Base-by-base conservation (phyloP, 371 early-diverging fungal species). In the Saksenaea vasiformis region DNA sequence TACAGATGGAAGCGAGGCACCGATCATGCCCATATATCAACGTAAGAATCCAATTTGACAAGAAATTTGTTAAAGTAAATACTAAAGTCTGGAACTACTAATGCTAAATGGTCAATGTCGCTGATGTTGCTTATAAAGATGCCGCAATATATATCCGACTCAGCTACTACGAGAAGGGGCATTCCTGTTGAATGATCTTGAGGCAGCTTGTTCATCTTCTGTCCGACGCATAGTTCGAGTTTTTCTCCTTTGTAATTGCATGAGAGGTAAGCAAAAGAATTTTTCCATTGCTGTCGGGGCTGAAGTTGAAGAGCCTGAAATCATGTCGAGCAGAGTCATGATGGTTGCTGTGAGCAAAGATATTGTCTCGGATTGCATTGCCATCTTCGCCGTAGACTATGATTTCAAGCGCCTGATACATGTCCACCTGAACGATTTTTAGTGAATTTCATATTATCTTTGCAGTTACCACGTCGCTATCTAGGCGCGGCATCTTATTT, bases 31-130 rank as follows among this genome's bases (percentile, higher is more conserved):
- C 43, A 43, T 17, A 43, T 43, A n/a, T 17, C 43, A n/a, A 43
- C 43, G 17, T 43, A 10, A 9, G n/a, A 10, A 17, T n/a, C 43
- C 15, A 43, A 17, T 13, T 43, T 43, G 15, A 43, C 43, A 1
- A 43, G 5, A 43, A 43, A 14, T n/a, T 43, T 13, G 43, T 10
- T 43, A 17, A 43, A 43, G 43, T 43, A 17, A 17, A 43, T n/a
- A 5, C 43, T 17, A 35, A 51, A 60, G n/a, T 60, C 60, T n/a
- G 51, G 60, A 26, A 60, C 53, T 11, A 60, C 34, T 34, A 31
- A 35, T 9, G 51, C 60, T 51, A 15, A 31, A 4, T 53, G 15
- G 39, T 28, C 31, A 19, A 60, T 60, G 22, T 60, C 22, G 5
- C 19, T 43, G 17, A 53, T 51, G 28, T n/a, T 9, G 31, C 17